A percentile compares a stretch with the other conserved stretches of the same genome.
These are phyloP conservation scores for Berkeleyomyces basicola DNA, from an alignment of 2,329 filamentous ascomycete genomes.

Conservation along the genomic window DNA sequence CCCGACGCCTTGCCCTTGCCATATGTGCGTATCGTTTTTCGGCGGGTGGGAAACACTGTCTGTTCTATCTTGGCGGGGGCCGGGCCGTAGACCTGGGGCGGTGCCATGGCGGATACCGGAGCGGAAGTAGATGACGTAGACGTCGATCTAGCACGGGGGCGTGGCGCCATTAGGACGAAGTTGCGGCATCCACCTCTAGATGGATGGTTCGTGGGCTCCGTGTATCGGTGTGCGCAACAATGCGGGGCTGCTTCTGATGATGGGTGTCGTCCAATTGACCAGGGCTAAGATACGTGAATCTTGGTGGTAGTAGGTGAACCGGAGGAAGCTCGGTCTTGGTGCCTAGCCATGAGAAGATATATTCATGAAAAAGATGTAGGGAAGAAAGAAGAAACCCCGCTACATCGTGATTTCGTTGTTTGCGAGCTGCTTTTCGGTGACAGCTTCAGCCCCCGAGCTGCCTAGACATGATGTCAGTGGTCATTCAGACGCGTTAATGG, in stretches of 20 bases:
- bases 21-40: constrained; percentile 22
- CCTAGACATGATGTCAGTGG: neutral
- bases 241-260: neutral
- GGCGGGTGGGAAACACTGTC: constrained; percentile 23
- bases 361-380: too few relatives aligned
- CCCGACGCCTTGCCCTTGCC: constrained; percentile 15
- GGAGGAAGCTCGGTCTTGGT: too few relatives aligned
- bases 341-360: neutral
- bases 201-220: too few relatives aligned
- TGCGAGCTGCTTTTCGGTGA: too few relatives aligned
- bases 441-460: too few relatives aligned
- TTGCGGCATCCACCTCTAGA: neutral
- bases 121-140: neutral
- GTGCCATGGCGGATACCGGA: neutral
- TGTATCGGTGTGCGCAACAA: too few relatives aligned
- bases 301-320: too few relatives aligned
- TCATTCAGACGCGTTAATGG: neutral
- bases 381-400: too few relatives aligned
- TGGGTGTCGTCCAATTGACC: too few relatives aligned
- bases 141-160: neutral
- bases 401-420: too few relatives aligned
- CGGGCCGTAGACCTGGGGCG: constrained; percentile 24
- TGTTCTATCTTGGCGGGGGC: constrained; percentile 20
- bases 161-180: neutral
- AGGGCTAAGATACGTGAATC: too few relatives aligned